Base-by-base conservation (phyloP, 106 monocot species). In the Agapanthus africanus region DNA sequence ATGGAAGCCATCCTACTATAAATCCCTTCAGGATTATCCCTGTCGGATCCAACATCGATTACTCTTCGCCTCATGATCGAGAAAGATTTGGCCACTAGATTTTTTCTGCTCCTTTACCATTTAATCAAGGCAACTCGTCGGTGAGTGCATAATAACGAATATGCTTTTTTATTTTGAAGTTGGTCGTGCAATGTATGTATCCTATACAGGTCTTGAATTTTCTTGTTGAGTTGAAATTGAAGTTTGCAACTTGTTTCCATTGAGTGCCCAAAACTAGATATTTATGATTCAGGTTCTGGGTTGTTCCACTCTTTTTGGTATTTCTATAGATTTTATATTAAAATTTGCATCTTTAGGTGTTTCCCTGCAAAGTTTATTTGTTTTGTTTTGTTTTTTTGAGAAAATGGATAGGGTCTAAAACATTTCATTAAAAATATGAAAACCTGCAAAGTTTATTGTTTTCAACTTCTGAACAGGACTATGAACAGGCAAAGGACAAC, bases 1-100 rank as follows among this genome's bases (percentile, higher is more conserved):
- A 95, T 59, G 91, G 91, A 71, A 91, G 91, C 72, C 91, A 91
- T 76, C 88, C 95, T 27, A 69, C 79, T 18, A 86, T 95, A 50
- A 95, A 95, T 71, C 88, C 95, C 0, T 88, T 50, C 46, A 88
- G 95, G 22, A 78, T 91, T 54, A 68, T 95, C 35, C 95, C 95
- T 35, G 46, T 69, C 27, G 95, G 95, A 18, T 73, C 88, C 21
- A 70, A 65, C 60, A 82, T 65, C 10, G 91, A 95, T 74, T 95
- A 78, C 40, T 80, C 77, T 16, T 57, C 84, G 31, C 88, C 82
- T 51, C 95, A 95, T 67, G 88, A 91, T 64, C 85, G 95, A 76
- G 81, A 80, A 37, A 91, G 86, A 56, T 95, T 95, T 59, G n/a
- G 40, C 2, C 30, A 67, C 60, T 86, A 73, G 71, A 33, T 15